A percentile compares a stretch with the other conserved stretches of the same genome.
These are phyloP conservation scores for Fomitopsis schrenkii DNA, from an alignment of 1,284 basidiomycete species.

Conservation along the genomic window DNA sequence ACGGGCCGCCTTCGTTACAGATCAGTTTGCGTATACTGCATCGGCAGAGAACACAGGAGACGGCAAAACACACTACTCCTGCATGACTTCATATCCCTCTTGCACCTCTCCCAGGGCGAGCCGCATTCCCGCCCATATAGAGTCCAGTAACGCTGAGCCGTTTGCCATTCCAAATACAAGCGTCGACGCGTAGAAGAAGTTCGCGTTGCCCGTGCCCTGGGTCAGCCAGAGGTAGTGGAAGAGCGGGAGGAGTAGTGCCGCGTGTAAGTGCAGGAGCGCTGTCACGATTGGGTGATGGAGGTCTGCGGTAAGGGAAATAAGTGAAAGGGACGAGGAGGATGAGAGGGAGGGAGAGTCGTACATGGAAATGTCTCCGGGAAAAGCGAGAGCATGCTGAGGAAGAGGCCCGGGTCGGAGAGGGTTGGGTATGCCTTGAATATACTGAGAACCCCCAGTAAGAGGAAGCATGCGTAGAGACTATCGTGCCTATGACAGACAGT, in stretches of 20 bases:
- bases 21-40: too few species aligned
- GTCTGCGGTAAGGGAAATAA: constrained; percentile 44
- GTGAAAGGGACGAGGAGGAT: neutral
- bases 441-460: constrained; percentile 76
- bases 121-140: constrained; percentile 73
- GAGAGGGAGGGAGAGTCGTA: constrained; percentile 37
- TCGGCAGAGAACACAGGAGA: neutral
- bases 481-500: constrained; percentile 59
- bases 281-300: constrained; percentile 87
- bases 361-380: constrained; percentile 85
- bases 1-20: too few species aligned
- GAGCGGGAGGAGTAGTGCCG: constrained; percentile 82
- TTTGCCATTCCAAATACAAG: constrained; percentile 90
- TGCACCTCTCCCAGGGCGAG: constrained; percentile 58
- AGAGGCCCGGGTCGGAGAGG: constrained; percentile 85
- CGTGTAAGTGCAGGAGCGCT: constrained; percentile 79
- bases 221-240: constrained; percentile 92
- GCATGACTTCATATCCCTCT: constrained; percentile 51
- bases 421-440: constrained; percentile 94
- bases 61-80: constrained; percentile 37
- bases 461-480: constrained; percentile 75
- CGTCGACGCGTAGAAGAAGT: constrained; percentile 97
- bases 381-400: constrained; percentile 74
- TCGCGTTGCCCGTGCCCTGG: constrained; percentile 94
- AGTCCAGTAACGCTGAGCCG: constrained; percentile 80